Evolutionary conservation across 2,329 filamentous ascomycete species (phyloP), one percentile per base, ranked within the genome.

Genomic region (Venturiaceae sp.): DNA sequence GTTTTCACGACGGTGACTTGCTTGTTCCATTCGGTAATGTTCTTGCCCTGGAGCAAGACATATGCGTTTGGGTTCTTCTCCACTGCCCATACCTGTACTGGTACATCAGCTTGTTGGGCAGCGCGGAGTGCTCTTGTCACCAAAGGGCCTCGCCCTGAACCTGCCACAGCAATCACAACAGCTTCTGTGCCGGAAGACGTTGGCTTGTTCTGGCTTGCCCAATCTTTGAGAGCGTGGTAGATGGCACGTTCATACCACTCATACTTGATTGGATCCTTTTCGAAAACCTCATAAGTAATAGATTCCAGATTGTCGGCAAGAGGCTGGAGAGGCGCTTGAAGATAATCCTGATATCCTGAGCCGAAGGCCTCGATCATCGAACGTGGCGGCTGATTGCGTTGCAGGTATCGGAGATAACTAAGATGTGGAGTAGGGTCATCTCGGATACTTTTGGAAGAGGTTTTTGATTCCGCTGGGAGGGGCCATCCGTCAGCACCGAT

Each of bases 31-130:
- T 74, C 69, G 19, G 80, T 83, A 63, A 86, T 80, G 67, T 97
- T 97, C 68, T 95, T 90, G 26, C 89, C 82, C 62, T 96, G 84
- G 2, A 99, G 82, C 63, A 96, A 85, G 6, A 99, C 92, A 69
- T 92, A 97, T 0, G 94, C 94, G 68, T 99, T 97, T 3, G 90
- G 94, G 72, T 99, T 99, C 80, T 99, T 99, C 74, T 99, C 94
- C 3, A 99, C 84, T 0, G 90, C 94, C 85, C 91, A 97, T 50
- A 95, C 81, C 64, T 92, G 85, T 55, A 97, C 87, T 21, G 84
- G 78, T 3, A 96, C 86, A 1, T 86, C 86, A 1, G 90, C 87
- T 16, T 77, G 80, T 62, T 85, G 80, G 65, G 90, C 92, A 13
- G 94, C 95, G 61, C 84, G 84, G 28, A 99, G 75, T 1, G 90